A percentile compares a stretch with the other conserved stretches of the same genome.
Conservation (phyloP, 768 basidiomycete species). For the Mycena crocata region DNA sequence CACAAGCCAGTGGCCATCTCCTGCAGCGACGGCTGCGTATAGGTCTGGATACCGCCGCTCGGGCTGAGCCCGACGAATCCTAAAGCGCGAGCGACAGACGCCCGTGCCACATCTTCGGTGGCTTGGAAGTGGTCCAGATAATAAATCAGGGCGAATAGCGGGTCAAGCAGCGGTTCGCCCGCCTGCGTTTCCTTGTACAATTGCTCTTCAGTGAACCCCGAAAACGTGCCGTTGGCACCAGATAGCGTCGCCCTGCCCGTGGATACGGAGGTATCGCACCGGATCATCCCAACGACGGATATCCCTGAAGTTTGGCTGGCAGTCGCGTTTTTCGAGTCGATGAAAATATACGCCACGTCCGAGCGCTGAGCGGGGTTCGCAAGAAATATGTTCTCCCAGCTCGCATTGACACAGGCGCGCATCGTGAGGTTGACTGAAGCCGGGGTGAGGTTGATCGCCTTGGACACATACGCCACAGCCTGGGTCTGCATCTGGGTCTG, state of each 20-base stretch:
- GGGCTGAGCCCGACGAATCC: neutral
- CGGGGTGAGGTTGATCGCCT: neutral
- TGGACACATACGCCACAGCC: neutral
- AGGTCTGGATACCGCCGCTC: neutral
- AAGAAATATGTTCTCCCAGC: neutral
- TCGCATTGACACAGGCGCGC: conserved; percentile 8
- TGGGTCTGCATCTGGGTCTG: conserved; percentile 8
- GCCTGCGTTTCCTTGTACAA: conserved; percentile 26
- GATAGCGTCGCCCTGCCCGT: conserved; percentile 29
- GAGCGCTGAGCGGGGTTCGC: neutral
- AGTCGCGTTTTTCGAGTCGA: conserved; percentile 10
- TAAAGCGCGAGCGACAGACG: neutral
- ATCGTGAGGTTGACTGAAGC: neutral
- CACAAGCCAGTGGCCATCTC: conserved; percentile 22
- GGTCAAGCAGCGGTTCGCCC: conserved; percentile 34
- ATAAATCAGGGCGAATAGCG: conserved; percentile 27
- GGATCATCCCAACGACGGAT: conserved; percentile 21
- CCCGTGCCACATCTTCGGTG: neutral
- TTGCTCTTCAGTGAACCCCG: conserved; percentile 7
- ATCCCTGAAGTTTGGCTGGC: neutral
- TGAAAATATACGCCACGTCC: conserved; percentile 22
- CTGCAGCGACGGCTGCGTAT: conserved; percentile 9
- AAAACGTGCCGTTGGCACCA: conserved; percentile 26
- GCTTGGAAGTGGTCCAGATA: neutral
- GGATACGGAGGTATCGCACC: conserved; percentile 18